These are phyloP conservation scores for Cynanchum wilfordii DNA, from an alignment of 257 asterid genomes.

Conservation along the genomic window DNA sequence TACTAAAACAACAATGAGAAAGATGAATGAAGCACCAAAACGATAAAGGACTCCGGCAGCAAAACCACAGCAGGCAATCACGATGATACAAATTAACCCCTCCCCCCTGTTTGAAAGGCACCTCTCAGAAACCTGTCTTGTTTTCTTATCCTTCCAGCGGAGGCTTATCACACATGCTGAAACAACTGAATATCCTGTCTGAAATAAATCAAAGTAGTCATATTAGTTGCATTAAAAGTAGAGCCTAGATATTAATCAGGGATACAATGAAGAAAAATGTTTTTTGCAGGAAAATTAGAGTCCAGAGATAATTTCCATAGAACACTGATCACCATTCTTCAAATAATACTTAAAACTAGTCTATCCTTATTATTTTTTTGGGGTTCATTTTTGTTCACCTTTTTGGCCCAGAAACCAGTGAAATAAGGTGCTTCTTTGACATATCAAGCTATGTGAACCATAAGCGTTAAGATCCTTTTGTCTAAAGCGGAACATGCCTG, in stretches of 20 bases:
- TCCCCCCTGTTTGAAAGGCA: conserved; percentile 51
- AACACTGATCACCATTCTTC: not conserved
- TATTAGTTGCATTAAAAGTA: conserved; percentile 14
- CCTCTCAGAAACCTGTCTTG: conserved; percentile 31
- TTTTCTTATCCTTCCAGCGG: conserved; percentile 62
- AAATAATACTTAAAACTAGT: not conserved
- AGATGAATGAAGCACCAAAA: conserved; percentile 51
- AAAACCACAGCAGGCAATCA: conserved; percentile 71
- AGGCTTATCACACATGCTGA: conserved; percentile 86
- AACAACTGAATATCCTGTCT: conserved; percentile 97
- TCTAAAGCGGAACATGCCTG: conserved; percentile 7
- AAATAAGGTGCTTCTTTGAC: not conserved
- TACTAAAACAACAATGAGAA: conserved; percentile 47
- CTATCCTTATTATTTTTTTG: too few species aligned
- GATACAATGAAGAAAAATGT: not conserved
- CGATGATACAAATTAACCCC: conserved; percentile 61
- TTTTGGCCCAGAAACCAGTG: not conserved
- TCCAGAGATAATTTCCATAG: not conserved
- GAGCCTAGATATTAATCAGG: not conserved
- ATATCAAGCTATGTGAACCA: not conserved
- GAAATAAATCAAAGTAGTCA: conserved; percentile 29
- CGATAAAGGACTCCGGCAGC: conserved; percentile 67
- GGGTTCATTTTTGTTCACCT: not conserved
- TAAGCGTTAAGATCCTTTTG: conserved; percentile 7
- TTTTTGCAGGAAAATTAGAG: not conserved